Conservation (phyloP, 2,329 filamentous ascomycete genomes). For the Lecanicillium sp. region DNA sequence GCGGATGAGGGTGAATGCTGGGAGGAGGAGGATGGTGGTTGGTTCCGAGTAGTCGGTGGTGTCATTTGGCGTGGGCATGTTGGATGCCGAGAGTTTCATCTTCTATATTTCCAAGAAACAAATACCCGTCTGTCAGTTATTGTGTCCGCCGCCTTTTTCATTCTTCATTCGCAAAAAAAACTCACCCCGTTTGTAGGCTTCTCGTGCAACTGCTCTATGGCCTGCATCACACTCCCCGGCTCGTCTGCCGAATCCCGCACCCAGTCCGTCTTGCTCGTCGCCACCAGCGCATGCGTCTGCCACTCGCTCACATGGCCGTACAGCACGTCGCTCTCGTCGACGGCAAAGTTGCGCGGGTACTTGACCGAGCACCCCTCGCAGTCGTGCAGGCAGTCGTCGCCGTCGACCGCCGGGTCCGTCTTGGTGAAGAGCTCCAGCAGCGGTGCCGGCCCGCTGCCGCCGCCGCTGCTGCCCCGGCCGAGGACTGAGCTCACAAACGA, state of each 20-base stretch:
- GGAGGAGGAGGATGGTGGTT: slow-evolving; percentile 75
- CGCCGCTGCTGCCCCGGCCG: slow-evolving; percentile 13
- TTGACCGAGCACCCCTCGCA: slow-evolving; percentile 72
- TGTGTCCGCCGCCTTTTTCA: too few relatives aligned
- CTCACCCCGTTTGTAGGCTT: slow-evolving; percentile 62
- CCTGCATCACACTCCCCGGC: slow-evolving; percentile 76
- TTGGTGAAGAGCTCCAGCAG: slow-evolving; percentile 57
- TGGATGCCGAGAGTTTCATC: slow-evolving; percentile 85
- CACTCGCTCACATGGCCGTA: slow-evolving; percentile 83
- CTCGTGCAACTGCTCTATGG: slow-evolving; percentile 45
- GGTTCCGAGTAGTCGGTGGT: slow-evolving; percentile 55
- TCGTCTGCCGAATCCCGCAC: slow-evolving; percentile 82
- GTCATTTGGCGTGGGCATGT: slow-evolving; percentile 73
- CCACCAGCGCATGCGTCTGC: slow-evolving; percentile 83
- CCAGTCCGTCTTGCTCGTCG: slow-evolving; percentile 96
- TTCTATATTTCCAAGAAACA: slow-evolving; percentile 38
- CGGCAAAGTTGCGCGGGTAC: slow-evolving; percentile 63
- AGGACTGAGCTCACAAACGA: slow-evolving; percentile 28
- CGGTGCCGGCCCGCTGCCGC: slow-evolving; percentile 15
- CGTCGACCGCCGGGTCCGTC: slow-evolving; percentile 69
- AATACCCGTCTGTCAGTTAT: background rate
- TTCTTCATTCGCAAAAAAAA: slow-evolving; percentile 14
- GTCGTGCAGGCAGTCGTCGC: slow-evolving; percentile 82
- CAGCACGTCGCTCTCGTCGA: slow-evolving; percentile 69
- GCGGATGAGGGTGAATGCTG: slow-evolving; percentile 74